Evolutionary conservation across 306 rosid genomes (phyloP).

Genomic region (Inga leiocalycina): DNA sequence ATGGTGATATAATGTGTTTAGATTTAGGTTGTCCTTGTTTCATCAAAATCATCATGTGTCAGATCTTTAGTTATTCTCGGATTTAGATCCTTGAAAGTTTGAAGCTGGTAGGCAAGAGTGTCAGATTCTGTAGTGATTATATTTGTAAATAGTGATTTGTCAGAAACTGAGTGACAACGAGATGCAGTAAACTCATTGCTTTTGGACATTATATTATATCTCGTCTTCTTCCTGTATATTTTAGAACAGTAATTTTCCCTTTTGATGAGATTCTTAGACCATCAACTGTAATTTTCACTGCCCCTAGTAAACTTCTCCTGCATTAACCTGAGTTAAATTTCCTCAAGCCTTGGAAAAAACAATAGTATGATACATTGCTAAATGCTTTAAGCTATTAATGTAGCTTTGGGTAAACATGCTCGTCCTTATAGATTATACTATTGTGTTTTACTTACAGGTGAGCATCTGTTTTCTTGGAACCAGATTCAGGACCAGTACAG

Average conservation of each 20-base stretch:
- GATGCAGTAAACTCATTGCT: background rate
- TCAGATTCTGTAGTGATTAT: background rate
- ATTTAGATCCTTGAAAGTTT: background rate
- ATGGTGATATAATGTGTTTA: background rate
- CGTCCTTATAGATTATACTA: background rate
- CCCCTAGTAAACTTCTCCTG: background rate
- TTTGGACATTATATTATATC: background rate
- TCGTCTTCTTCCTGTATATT: background rate
- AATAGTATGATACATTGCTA: background rate
- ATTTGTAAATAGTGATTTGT: background rate
- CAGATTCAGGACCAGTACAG: background rate
- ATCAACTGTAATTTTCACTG: background rate
- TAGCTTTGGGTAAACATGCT: background rate
- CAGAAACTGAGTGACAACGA: background rate
- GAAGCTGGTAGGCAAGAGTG: background rate
- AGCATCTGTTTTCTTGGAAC: background rate
- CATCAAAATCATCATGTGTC: background rate
- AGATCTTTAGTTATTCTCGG: background rate
- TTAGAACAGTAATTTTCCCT: background rate
- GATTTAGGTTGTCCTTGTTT: background rate
- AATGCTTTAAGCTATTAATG: background rate
- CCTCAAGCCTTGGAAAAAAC: background rate
- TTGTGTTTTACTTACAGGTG: background rate
- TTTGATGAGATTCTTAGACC: background rate
- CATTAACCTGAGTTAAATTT: background rate